phyloP scores from a whole-genome alignment of 2,329 filamentous ascomycete species.

The Cylindrodendrum hubeiense region DNA sequence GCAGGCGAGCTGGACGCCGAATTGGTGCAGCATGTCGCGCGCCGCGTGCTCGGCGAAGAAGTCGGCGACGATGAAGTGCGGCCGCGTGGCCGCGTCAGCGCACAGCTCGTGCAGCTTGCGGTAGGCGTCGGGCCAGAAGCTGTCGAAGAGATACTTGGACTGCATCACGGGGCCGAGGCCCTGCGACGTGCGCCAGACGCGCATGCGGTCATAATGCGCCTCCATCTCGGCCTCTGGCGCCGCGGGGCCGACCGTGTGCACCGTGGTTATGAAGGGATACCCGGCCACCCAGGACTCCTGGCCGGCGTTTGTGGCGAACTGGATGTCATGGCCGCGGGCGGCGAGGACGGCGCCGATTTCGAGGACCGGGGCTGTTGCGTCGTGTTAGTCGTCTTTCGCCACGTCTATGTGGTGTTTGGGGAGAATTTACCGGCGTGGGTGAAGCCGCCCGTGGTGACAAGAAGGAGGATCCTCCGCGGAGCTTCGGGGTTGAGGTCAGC shows the following conservation, averaged over 20 bases:
- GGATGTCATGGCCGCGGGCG: slow-evolving; percentile 50
- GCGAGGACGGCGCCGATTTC: slow-evolving; percentile 51
- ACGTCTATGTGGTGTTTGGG: neutral
- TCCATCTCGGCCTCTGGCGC: slow-evolving; percentile 45
- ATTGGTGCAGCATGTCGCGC: slow-evolving; percentile 54
- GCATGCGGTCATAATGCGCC: slow-evolving; percentile 52
- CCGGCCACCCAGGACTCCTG: slow-evolving; percentile 50
- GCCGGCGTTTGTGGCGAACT: slow-evolving; percentile 53
- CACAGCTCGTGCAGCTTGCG: slow-evolving; percentile 32
- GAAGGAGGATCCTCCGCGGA: slow-evolving; percentile 45
- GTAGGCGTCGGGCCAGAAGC: slow-evolving; percentile 50
- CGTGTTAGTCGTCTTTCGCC: slow-evolving; percentile 22
- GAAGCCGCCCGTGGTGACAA: slow-evolving; percentile 52
- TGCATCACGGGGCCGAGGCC: slow-evolving; percentile 48
- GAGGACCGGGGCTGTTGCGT: slow-evolving; percentile 47
- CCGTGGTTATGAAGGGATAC: slow-evolving; percentile 47
- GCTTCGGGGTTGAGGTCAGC: slow-evolving; percentile 24
- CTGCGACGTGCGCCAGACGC: slow-evolving; percentile 47
- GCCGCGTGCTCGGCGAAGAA: slow-evolving; percentile 58
- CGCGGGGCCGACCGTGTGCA: slow-evolving; percentile 49
- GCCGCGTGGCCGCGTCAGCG: slow-evolving; percentile 39
- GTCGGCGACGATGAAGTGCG: slow-evolving; percentile 57
- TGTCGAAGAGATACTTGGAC: slow-evolving; percentile 54
- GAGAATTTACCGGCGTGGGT: slow-evolving; percentile 48
- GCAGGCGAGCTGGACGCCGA: slow-evolving; percentile 45